Evolutionary conservation across 1,284 basidiomycete species (phyloP), one percentile per base, ranked within the genome.

Genomic region (Fomitopsis palustris): DNA sequence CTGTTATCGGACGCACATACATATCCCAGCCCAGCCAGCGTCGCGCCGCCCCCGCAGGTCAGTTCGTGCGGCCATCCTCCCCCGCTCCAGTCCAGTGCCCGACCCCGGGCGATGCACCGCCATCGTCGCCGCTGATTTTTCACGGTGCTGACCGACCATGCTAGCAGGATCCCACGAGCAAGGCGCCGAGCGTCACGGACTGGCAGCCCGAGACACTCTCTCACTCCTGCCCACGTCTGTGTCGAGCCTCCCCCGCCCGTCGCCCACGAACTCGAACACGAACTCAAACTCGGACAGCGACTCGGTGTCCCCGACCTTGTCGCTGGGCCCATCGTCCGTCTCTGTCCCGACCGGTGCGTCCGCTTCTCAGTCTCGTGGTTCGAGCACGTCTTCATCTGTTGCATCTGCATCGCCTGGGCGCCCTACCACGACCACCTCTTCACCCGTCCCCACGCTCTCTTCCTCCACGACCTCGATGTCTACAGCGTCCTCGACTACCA

Each of bases 31-130:
- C 19, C 49, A 52, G 21, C 31, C n/a, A n/a, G 49, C 29, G 49
- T 35, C 31, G 49, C 33, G 14, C 49, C 8, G 8, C 29, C 35
- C 49, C 31, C 35, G 14, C 49, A 21, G 49, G 49, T 52, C 29
- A 35, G 49, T 52, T 31, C 8, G 19, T 33, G 29, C 49, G 31
- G n/a, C 49, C 49, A 52, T 35, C 49, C 19, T 47, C 49, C 49
- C 45, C 45, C 25, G 45, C 41, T 45, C 23, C n/a, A n/a, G n/a
- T n/a, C n/a, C n/a, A n/a, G n/a, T 31, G 54, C 35, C 35, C 9
- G 53, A 56, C 55, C 45, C 27, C n/a, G n/a, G n/a, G n/a, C n/a
- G n/a, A 42, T 39, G 53, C 53, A 19, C 42, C 42, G 45, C 37
- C 33, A 19, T 33, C 49, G 4, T 16, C 33, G 16, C 19, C 29